Conservation (phyloP, 2,329 filamentous ascomycete genomes). For the Cladosporium sp. region DNA sequence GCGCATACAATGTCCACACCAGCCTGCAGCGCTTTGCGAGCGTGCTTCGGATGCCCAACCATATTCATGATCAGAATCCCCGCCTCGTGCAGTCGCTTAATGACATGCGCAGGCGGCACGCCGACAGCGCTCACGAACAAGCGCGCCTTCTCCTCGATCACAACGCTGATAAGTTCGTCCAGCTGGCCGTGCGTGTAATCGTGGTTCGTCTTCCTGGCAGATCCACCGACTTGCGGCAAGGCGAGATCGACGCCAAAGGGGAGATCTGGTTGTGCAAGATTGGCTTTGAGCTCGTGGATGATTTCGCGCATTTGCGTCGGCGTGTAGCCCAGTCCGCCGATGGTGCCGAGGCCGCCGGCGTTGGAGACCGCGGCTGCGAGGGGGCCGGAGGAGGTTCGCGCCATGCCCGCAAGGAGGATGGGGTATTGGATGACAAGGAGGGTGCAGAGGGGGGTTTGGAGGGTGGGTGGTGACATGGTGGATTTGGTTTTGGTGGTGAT, state of each 20-base stretch:
- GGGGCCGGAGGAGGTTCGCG: constrained; percentile 70
- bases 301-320: constrained; percentile 72
- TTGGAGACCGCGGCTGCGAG: constrained; percentile 86
- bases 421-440: constrained; percentile 84
- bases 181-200: constrained; percentile 91
- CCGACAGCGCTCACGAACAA: constrained; percentile 88
- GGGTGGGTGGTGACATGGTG: constrained; percentile 39
- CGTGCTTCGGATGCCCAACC: constrained; percentile 90
- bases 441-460: constrained; percentile 72
- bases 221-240: constrained; percentile 80
- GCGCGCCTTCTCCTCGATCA: constrained; percentile 75
- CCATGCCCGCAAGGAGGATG: constrained; percentile 92
- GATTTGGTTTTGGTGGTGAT: background rate
- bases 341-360: constrained; percentile 71
- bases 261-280: constrained; percentile 61
- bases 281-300: constrained; percentile 78
- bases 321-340: constrained; percentile 64
- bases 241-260: constrained; percentile 92
- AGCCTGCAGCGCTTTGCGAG: constrained; percentile 77
- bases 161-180: constrained; percentile 82
- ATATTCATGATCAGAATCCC: constrained; percentile 94
- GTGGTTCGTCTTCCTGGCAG: constrained; percentile 85
- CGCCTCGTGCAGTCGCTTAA: constrained; percentile 72
- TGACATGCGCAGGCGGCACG: constrained; percentile 69
- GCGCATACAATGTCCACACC: constrained; percentile 90